These are phyloP conservation scores for Yamadazyma trypodendri DNA, from an alignment of 1,139 yeast genomes.

Conservation along the genomic window DNA sequence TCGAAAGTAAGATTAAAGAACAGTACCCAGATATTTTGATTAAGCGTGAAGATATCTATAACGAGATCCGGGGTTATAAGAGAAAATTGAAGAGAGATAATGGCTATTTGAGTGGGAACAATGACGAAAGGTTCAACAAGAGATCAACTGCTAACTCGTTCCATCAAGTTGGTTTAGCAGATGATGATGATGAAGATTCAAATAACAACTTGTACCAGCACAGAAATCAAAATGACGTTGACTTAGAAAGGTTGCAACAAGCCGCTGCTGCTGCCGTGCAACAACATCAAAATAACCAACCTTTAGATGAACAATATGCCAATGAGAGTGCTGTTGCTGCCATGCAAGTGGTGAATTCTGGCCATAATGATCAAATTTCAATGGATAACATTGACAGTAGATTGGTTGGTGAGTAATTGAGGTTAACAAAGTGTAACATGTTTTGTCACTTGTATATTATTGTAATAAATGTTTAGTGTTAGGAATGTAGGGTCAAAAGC, in stretches of 20 bases:
- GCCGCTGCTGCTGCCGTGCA: constrained; percentile 40
- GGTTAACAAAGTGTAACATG: constrained; percentile 4
- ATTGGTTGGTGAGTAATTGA: constrained; percentile 41
- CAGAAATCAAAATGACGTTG: constrained; percentile 15
- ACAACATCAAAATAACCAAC: constrained; percentile 23
- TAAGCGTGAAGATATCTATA: constrained; percentile 57
- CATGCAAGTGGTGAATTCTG: constrained; percentile 41
- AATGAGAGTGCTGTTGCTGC: constrained; percentile 37
- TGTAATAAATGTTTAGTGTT: constrained; percentile 12
- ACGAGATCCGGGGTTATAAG: constrained; percentile 59
- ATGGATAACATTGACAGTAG: constrained; percentile 51
- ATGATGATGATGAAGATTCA: constrained; percentile 31
- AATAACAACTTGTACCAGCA: constrained; percentile 13
- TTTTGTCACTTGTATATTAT: constrained; percentile 11
- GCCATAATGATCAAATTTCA: constrained; percentile 35
- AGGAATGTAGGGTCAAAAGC: not conserved
- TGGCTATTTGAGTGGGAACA: constrained; percentile 21
- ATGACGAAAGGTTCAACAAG: constrained; percentile 15
- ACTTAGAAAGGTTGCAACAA: constrained; percentile 16
- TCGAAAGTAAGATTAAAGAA: constrained; percentile 52
- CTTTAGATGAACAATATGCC: constrained; percentile 23
- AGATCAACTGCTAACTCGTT: constrained; percentile 30
- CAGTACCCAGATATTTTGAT: constrained; percentile 56
- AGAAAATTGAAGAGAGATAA: constrained; percentile 49
- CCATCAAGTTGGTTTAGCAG: constrained; percentile 32